Conservation (phyloP, 257 asterid species). For the Perilla frutescens region DNA sequence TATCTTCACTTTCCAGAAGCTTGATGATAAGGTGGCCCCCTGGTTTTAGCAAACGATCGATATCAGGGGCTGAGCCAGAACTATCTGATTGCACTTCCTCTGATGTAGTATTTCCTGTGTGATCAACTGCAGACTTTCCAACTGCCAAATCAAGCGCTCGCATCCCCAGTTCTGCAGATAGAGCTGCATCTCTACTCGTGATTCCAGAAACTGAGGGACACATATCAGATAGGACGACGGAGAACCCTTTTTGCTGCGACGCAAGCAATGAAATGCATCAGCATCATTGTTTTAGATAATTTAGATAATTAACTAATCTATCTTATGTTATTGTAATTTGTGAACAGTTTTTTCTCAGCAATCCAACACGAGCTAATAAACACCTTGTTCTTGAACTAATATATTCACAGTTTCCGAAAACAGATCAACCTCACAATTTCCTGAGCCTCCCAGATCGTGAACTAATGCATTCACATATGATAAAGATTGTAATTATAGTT, state of each 20-base stretch:
- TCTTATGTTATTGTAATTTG: background rate
- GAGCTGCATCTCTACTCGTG: slow-evolving; percentile 74
- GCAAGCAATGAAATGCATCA: slow-evolving; percentile 9
- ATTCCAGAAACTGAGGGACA: slow-evolving; percentile 92
- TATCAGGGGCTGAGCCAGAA: slow-evolving; percentile 29
- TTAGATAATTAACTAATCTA: background rate
- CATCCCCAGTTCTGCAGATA: slow-evolving; percentile 82
- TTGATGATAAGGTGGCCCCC: slow-evolving; percentile 85
- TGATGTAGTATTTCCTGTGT: slow-evolving; percentile 24
- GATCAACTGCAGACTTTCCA: slow-evolving; percentile 51
- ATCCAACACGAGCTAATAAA: slow-evolving; percentile 1
- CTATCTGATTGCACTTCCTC: slow-evolving; percentile 34
- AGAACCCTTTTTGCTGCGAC: slow-evolving; percentile 80
- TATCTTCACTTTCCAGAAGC: slow-evolving; percentile 89
- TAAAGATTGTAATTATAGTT: no score
- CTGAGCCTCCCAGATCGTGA: background rate
- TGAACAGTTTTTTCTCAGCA: background rate
- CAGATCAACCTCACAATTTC: background rate
- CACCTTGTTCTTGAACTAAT: background rate
- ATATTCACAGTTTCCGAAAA: background rate
- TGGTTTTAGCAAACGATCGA: slow-evolving; percentile 50
- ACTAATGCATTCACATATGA: no score
- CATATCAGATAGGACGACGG: slow-evolving; percentile 87
- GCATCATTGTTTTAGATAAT: background rate
- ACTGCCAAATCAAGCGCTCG: slow-evolving; percentile 78